Evolutionary conservation across 345 rosid genomes (phyloP).

Genomic region (Syzygium aqueum): DNA sequence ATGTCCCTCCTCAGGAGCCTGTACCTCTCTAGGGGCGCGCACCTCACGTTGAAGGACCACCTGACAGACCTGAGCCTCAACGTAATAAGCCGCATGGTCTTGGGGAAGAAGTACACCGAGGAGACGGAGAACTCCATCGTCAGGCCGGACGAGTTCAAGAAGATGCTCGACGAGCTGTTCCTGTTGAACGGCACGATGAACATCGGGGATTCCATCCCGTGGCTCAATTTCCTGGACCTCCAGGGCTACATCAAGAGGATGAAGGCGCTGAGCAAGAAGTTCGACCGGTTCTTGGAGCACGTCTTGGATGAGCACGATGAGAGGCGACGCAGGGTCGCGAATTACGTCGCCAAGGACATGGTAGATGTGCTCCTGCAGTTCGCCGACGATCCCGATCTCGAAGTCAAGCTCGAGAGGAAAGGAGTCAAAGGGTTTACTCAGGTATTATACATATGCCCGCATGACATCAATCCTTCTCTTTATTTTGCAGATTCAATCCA

Average conservation of each 20-base stretch:
- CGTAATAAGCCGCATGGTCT: slow-evolving; percentile 55
- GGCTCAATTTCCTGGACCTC: slow-evolving; percentile 49
- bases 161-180: slow-evolving; percentile 61
- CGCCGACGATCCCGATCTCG: slow-evolving; percentile 50
- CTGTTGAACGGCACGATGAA: slow-evolving; percentile 49
- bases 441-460: slow-evolving; percentile 8
- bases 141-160: slow-evolving; percentile 50
- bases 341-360: slow-evolving; percentile 48
- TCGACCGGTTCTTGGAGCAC: slow-evolving; percentile 48
- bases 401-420: slow-evolving; percentile 50
- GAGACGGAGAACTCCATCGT: slow-evolving; percentile 14
- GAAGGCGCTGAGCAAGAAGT: slow-evolving; percentile 50
- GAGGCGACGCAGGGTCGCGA: slow-evolving; percentile 19
- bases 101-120: slow-evolving; percentile 52
- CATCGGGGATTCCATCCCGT: slow-evolving; percentile 68
- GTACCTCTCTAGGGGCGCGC: slow-evolving; percentile 3
- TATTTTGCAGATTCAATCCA: background rate
- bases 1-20: slow-evolving; percentile 15
- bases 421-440: slow-evolving; percentile 55
- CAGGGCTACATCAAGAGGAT: slow-evolving; percentile 60
- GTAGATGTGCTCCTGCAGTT: slow-evolving; percentile 56
- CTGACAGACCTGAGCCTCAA: slow-evolving; percentile 34
- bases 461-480: background rate
- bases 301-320: slow-evolving; percentile 48
- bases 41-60: slow-evolving; percentile 27